Conservation (phyloP, 805 yeast species). For the Grigorovia humatica region DNA sequence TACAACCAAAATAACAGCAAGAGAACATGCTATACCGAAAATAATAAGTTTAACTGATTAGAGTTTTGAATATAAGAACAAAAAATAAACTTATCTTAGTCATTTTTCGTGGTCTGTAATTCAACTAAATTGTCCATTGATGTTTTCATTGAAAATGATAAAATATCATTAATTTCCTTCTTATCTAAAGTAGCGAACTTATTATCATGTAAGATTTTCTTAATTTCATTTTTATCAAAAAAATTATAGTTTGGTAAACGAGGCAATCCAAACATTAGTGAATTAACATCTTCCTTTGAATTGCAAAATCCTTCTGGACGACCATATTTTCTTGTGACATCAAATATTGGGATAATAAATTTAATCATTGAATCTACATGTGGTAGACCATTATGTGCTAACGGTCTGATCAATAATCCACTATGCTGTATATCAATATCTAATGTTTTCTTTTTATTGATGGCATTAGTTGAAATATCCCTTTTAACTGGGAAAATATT, state of each 20-base stretch:
- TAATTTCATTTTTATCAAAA: conserved; percentile 3
- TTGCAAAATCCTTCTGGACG: conserved; percentile 53
- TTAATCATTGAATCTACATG: conserved; percentile 62
- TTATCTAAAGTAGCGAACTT: background rate
- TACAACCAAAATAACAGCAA: too few species aligned
- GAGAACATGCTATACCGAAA: too few species aligned
- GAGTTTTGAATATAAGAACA: too few species aligned
- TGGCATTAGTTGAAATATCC: conserved; percentile 5
- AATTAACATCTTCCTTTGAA: conserved; percentile 39
- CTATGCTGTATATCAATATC: conserved; percentile 7
- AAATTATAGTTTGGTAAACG: conserved; percentile 57
- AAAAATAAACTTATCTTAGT: background rate
- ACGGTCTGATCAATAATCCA: conserved; percentile 46
- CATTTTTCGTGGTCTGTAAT: conserved; percentile 2
- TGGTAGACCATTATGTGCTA: conserved; percentile 55
- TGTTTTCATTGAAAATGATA: conserved; percentile 13
- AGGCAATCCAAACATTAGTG: conserved; percentile 63
- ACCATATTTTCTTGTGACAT: conserved; percentile 60
- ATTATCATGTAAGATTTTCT: conserved; percentile 4
- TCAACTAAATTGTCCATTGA: conserved; percentile 7
- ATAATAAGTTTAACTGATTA: too few species aligned
- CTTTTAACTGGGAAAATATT: conserved; percentile 13
- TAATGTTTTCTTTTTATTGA: conserved; percentile 2
- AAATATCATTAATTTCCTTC: conserved; percentile 6
- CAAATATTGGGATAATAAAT: conserved; percentile 54